These are phyloP conservation scores for Monosporozyma aquatica DNA, from an alignment of 805 yeast genomes.

Conservation along the genomic window DNA sequence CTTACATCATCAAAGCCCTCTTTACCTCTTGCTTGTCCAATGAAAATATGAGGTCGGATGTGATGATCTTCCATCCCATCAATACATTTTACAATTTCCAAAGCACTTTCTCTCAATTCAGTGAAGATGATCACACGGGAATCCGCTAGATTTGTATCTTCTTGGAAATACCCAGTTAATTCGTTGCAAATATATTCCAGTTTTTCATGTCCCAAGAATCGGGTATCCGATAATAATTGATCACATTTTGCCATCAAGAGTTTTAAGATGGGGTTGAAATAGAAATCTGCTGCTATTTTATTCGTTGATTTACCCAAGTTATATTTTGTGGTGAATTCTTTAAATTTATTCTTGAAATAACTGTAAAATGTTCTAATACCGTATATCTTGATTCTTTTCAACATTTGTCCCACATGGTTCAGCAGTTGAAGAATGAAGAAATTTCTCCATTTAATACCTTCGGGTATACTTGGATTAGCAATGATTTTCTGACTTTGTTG, in stretches of 20 bases:
- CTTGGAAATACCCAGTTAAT: slow-evolving; percentile 44
- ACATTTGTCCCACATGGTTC: slow-evolving; percentile 62
- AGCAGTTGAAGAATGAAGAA: slow-evolving; percentile 48
- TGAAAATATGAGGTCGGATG: slow-evolving; percentile 72
- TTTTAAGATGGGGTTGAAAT: slow-evolving; percentile 41
- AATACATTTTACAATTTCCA: slow-evolving; percentile 65
- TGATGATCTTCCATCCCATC: slow-evolving; percentile 35
- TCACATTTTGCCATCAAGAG: slow-evolving; percentile 40
- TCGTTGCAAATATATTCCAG: slow-evolving; percentile 50
- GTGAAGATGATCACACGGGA: slow-evolving; percentile 83
- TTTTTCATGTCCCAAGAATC: slow-evolving; percentile 60
- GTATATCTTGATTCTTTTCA: slow-evolving; percentile 63
- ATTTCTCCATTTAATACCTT: slow-evolving; percentile 68
- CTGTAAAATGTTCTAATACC: slow-evolving; percentile 72
- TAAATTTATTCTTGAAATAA: slow-evolving; percentile 51
- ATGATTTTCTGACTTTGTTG: slow-evolving; percentile 55
- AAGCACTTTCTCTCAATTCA: slow-evolving; percentile 81
- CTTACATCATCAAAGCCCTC: slow-evolving; percentile 56
- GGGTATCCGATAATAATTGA: slow-evolving; percentile 31
- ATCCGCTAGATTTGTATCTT: slow-evolving; percentile 30
- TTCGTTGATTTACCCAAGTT: slow-evolving; percentile 54
- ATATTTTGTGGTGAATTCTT: slow-evolving; percentile 50
- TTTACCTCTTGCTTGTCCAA: slow-evolving; percentile 80
- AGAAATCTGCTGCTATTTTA: slow-evolving; percentile 53
- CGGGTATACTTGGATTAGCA: slow-evolving; percentile 45